phyloP scores from a whole-genome alignment of 495 filamentous ascomycete genomes.

The Xylaria telfairii region DNA sequence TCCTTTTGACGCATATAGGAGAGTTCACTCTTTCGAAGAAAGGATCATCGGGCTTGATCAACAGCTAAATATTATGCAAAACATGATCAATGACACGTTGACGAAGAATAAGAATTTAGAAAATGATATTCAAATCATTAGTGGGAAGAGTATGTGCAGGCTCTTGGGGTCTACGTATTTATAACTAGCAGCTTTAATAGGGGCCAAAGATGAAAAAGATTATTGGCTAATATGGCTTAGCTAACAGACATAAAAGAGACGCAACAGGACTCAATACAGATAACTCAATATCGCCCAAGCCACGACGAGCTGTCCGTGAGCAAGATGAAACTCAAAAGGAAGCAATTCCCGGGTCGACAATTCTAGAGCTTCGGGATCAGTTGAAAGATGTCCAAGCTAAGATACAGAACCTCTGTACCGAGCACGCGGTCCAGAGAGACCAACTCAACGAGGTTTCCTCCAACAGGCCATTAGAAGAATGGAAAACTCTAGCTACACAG shows the following conservation, averaged over 20 bases:
- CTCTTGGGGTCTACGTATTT: not conserved
- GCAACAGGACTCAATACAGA: not conserved
- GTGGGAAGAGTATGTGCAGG: not conserved
- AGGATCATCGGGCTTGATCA: not conserved
- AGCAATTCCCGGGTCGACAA: not conserved
- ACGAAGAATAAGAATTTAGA: not conserved
- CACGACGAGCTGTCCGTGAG: not conserved
- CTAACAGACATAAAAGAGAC: not conserved
- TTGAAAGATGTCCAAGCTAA: not conserved
- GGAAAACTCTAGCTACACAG: not conserved
- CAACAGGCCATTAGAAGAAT: not conserved
- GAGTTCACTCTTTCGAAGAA: not conserved
- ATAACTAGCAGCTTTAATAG: no score
- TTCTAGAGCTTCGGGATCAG: not conserved
- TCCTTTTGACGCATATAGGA: not conserved
- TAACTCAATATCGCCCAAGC: not conserved
- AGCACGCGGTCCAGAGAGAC: not conserved
- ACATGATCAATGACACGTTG: not conserved
- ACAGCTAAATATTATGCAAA: conserved; percentile 6
- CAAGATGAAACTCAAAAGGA: not conserved
- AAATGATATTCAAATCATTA: not conserved
- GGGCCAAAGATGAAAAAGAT: not conserved
- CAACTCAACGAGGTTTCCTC: not conserved
- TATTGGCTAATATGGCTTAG: not conserved
- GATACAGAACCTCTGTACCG: not conserved